phyloP scores from a whole-genome alignment of 2,329 filamentous ascomycete genomes.

The Botryotinia calthae region DNA sequence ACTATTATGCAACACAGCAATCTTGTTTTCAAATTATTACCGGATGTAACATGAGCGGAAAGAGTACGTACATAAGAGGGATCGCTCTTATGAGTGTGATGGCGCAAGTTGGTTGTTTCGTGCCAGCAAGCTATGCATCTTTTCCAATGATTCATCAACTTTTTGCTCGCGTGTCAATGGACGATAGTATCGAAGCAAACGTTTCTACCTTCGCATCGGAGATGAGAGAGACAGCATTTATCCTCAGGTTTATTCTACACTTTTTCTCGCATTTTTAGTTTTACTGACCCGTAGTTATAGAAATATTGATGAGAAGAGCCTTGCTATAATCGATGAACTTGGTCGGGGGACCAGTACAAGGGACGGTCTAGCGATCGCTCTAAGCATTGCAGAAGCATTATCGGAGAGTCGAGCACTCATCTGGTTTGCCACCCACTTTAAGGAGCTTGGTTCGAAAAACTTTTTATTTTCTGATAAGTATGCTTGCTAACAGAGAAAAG shows the following conservation, averaged over 20 bases:
- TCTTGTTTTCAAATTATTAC: conserved; percentile 90
- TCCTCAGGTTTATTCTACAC: conserved; percentile 55
- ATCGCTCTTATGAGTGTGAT: conserved; percentile 84
- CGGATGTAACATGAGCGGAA: conserved; percentile 97
- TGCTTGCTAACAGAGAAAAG: conserved; percentile 39
- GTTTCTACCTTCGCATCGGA: conserved; percentile 91
- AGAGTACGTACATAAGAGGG: conserved; percentile 89
- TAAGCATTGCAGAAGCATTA: conserved; percentile 85
- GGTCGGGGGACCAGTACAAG: conserved; percentile 85
- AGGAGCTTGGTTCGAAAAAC: conserved; percentile 59
- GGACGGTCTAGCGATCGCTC: conserved; percentile 84
- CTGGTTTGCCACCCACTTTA: conserved; percentile 94
- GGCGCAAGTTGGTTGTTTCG: conserved; percentile 89
- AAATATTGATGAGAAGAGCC: conserved; percentile 73
- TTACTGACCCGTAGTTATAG: conserved; percentile 37
- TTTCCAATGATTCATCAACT: conserved; percentile 79
- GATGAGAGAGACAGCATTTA: conserved; percentile 95
- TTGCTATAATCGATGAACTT: conserved; percentile 87
- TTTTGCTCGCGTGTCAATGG: conserved; percentile 82
- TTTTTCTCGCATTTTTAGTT: background rate
- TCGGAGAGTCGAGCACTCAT: conserved; percentile 75
- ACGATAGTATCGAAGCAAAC: conserved; percentile 86
- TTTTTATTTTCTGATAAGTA: background rate
- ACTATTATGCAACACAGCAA: conserved; percentile 79
- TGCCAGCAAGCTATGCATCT: conserved; percentile 79